A percentile compares a stretch with the other conserved stretches of the same genome.
phyloP scores from a whole-genome alignment of 768 basidiomycete genomes.

The Amylocystis lapponica region DNA sequence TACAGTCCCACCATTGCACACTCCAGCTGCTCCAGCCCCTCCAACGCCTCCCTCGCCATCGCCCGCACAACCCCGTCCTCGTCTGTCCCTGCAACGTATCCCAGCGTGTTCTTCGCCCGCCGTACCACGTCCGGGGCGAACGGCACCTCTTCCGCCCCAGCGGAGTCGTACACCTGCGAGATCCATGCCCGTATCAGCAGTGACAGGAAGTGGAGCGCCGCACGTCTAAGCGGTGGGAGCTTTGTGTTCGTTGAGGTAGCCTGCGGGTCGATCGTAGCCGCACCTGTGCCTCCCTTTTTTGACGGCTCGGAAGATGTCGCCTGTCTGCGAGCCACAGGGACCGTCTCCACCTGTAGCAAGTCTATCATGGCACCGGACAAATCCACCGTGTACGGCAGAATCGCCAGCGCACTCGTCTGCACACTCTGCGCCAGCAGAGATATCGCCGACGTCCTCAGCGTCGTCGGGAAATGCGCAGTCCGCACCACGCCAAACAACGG shows the following conservation, averaged over 20 bases:
- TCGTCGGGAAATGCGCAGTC: conserved; percentile 54
- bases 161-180: conserved; percentile 42
- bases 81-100: conserved; percentile 68
- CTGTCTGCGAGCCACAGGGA: conserved; percentile 20
- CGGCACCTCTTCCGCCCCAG: conserved; percentile 15
- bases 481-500: conserved; percentile 62
- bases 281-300: background rate
- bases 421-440: conserved; percentile 73
- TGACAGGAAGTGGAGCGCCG: conserved; percentile 79
- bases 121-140: conserved; percentile 36
- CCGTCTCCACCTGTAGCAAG: conserved; percentile 61
- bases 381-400: conserved; percentile 57
- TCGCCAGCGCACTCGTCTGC: conserved; percentile 53
- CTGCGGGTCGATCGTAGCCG: conserved; percentile 43
- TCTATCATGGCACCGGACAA: conserved; percentile 69
- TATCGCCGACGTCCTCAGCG: conserved; percentile 63
- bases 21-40: conserved; percentile 47
- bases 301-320: conserved; percentile 1
- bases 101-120: conserved; percentile 53
- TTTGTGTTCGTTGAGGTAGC: conserved; percentile 57
- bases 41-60: conserved; percentile 70
- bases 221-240: conserved; percentile 76
- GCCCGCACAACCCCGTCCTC: conserved; percentile 63
- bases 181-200: conserved; percentile 59
- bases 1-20: conserved; percentile 37